Evolutionary conservation across 169 alveolate genomes (phyloP), one percentile per base, ranked within the genome.

Genomic region (Condylostoma magnum): DNA sequence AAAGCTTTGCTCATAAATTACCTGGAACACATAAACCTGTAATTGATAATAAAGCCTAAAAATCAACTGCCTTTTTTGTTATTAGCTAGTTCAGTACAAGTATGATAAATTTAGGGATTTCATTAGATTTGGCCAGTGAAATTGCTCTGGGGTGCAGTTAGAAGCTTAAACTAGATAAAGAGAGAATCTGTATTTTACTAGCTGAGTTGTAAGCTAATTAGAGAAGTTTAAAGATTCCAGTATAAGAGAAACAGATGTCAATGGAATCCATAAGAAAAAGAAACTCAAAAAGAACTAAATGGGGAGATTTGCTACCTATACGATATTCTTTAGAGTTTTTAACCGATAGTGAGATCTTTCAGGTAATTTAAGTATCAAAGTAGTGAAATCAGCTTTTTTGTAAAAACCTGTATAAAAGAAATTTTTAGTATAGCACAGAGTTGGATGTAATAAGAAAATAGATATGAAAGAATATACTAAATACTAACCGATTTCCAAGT

Each of bases 121-220:
- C 75, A 28, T 57, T 43, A 6, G 86, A 83, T 18, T 46, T 71
- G 10, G 72, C 83, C 10, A 55, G 48, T 12, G 63, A 72, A 15
- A 47, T 83, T 3, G 44, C 78, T 5, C 46, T 83, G 0, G 6
- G 44, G 34, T 69, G 57, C 44, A 68, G 76, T 25, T 69, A 83
- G 27, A 47, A 41, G 33, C 74, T 52, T 46, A 15, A 57, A 5
- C 67, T 83, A 6, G 90, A 82, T 10, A 12, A 58, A 28, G 60
- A 58, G 37, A 50, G 90, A 33, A 74, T 74, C 10, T 55, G 58
- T 41, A n/a, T 79, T 3, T 65, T 82, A 5, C 46, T 82, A 1
- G 57, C 90, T 18, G 90, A 82, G 51, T 48, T 77, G 25, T 82
- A 82, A 67, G 60, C 71, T 22, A 69, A 51, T 20, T 50, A 60